These are phyloP conservation scores for Gossypium raimondii DNA, from an alignment of 345 rosid genomes.

Conservation along the genomic window DNA sequence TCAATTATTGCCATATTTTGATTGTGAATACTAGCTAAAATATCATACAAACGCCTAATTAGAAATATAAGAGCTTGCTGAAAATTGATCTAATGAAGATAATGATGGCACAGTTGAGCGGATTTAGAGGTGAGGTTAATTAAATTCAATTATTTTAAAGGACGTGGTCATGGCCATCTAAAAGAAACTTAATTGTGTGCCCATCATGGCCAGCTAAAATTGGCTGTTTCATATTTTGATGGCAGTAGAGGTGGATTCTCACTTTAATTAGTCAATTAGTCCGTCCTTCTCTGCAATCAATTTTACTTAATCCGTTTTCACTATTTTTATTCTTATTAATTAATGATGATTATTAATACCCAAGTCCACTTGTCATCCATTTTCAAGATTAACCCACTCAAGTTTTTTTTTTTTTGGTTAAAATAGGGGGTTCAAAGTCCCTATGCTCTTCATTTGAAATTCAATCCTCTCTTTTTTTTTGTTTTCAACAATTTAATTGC, in stretches of 20 bases:
- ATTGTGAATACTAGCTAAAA: too few relatives aligned
- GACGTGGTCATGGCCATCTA: too few relatives aligned
- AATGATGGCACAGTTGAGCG: background rate
- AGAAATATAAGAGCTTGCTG: too few relatives aligned
- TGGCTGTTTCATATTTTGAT: constrained; percentile 26
- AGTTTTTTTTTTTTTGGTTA: background rate
- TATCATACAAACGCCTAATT: too few relatives aligned
- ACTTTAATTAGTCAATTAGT: background rate
- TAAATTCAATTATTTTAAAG: background rate
- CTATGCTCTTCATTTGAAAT: too few relatives aligned
- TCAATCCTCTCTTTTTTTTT: too few relatives aligned
- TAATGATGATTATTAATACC: constrained; percentile 10
- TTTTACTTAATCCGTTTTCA: background rate
- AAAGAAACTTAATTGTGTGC: constrained; percentile 18
- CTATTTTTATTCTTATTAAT: constrained; percentile 15
- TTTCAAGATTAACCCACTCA: constrained; percentile 8
- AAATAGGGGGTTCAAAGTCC: too few relatives aligned
- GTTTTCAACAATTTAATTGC: too few relatives aligned
- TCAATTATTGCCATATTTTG: too few relatives aligned
- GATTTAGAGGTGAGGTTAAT: background rate
- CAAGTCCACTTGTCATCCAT: constrained; percentile 16
- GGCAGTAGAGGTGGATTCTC: constrained; percentile 1
- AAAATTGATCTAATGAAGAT: background rate
- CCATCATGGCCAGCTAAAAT: constrained; percentile 40
- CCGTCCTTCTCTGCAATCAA: background rate